Evolutionary conservation across 805 yeast species (phyloP), one percentile per base, ranked within the genome.

Genomic region (Yamadazyma olivae): DNA sequence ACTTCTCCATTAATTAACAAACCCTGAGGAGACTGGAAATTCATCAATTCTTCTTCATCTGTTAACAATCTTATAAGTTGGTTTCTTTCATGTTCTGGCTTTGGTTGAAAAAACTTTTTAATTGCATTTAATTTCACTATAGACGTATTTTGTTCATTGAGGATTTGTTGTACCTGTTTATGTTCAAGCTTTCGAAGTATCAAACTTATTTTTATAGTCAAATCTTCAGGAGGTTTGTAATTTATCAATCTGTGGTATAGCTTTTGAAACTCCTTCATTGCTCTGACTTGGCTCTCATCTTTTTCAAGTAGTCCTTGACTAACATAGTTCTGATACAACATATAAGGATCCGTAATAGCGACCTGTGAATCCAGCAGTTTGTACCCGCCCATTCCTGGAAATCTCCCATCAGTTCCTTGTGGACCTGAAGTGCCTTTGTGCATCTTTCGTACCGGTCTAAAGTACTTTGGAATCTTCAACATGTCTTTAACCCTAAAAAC

Each of bases 11-110:
- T 77, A 5, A 79, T 54, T 30, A 79, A 51, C 4, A 83, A 56
- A 0, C 90, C 90, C 38, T 74, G 81, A 0, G 89, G 89, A 0
- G 84, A 67, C 1, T 73, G 65, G 37, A 77, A 63, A 36, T 73
- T 64, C 4, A 56, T 48, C 21, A 81, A 51, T 44, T 78, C 83
- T 39, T 79, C 84, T 44, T 81, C 85, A 49, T 79, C 83, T 0
- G 77, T 66, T 16, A 83, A 50, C 7, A 68, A 67, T 39, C 59
- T 57, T 16, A 83, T 63, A 29, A 83, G 48, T 28, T 75, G 75
- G 8, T 50, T 59, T 39, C 49, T 51, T 26, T 53, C 51, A 1
- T 45, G 56, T 30, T 51, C 56, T 30, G 53, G 68, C 51, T 46
- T 64, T 41, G 51, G 32, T 44, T 59, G 44, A 43, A 57, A 67